Evolutionary conservation across 2,329 filamentous ascomycete genomes (phyloP), one percentile per base, ranked within the genome.

Genomic region (Sporothrix luriei): DNA sequence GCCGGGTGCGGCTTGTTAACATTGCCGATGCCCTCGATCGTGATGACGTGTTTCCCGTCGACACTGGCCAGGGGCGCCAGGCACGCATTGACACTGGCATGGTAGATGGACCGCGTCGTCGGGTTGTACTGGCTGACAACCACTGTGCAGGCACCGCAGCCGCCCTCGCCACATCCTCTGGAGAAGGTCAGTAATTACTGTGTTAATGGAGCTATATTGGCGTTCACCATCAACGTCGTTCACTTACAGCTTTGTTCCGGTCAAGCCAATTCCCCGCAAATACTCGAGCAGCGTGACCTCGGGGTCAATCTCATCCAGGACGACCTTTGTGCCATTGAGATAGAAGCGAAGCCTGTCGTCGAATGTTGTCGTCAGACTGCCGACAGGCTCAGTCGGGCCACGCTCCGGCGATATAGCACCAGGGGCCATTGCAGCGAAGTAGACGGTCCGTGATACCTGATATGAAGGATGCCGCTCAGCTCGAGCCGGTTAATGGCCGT

Each of bases 11-110:
- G 95, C 54, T 85, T 88, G 78, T 95, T 90, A 38, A 92, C 89
- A 78, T 91, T 92, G 13, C 95, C 95, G 75, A 99, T 97, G 7
- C 95, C 95, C 80, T 99, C 95, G 52, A 99, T 90, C 3, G 95
- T 99, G 77, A 99, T 94, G 76, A 98, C 93, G 85, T 99, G 95
- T 79, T 99, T 99, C 57, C 95, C 95, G 78, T 98, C 95, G 55
- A 98, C 87, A 76, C 93, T 97, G 74, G 93, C 91, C 61, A 99
- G 85, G 7, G 95, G 95, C 13, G 95, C 94, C 67, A 99, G 84
- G 78, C 95, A 99, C 54, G 95, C 95, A 78, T 99, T 99, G 71
- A 98, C 92, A 68, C 92, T 96, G 70, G 95, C 95, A 83, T 99
- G 94, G 77, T 98, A 98, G 75, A 98, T 92, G 78, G 91, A 87